Conservation (phyloP, 805 yeast species). For the Yarrowia divulgata region DNA sequence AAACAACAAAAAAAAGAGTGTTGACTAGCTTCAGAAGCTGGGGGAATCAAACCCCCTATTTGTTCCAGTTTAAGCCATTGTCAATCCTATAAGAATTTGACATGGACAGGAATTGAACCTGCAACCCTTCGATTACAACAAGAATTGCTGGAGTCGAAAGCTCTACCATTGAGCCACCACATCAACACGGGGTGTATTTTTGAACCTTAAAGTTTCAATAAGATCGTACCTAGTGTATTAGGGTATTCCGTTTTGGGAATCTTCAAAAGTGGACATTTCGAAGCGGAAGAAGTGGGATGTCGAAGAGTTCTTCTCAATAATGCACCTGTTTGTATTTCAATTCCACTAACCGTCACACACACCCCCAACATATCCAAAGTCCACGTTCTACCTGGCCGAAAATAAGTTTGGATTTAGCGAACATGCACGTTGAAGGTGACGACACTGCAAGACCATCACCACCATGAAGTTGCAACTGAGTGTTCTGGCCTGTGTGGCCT, state of each 20-base stretch:
- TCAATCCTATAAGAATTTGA: constrained; percentile 50
- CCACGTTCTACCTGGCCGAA: no score
- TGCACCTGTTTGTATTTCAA: no score
- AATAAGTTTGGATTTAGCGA: constrained; percentile 12
- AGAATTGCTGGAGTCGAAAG: constrained; percentile 65
- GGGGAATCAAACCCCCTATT: constrained; percentile 26
- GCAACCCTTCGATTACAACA: constrained; percentile 70
- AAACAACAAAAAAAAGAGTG: constrained; percentile 16
- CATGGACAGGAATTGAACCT: constrained; percentile 85
- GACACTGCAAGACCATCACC: constrained; percentile 15
- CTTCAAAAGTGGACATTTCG: background rate
- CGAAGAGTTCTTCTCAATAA: background rate
- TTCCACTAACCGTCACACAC: background rate
- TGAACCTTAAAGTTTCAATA: constrained; percentile 12
- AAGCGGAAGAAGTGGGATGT: background rate
- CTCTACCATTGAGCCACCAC: constrained; percentile 76
- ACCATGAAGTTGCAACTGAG: constrained; percentile 35
- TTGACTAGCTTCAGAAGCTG: constrained; percentile 34
- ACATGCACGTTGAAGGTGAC: constrained; percentile 17
- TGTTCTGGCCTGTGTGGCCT: constrained; percentile 18
- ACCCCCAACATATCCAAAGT: background rate
- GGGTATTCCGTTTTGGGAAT: constrained; percentile 10
- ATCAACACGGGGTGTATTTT: constrained; percentile 11
- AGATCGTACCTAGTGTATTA: background rate
- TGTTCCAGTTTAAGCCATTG: constrained; percentile 20